Conservation (phyloP, 2,329 filamentous ascomycete genomes). For the Plectosphaerella plurivora region DNA sequence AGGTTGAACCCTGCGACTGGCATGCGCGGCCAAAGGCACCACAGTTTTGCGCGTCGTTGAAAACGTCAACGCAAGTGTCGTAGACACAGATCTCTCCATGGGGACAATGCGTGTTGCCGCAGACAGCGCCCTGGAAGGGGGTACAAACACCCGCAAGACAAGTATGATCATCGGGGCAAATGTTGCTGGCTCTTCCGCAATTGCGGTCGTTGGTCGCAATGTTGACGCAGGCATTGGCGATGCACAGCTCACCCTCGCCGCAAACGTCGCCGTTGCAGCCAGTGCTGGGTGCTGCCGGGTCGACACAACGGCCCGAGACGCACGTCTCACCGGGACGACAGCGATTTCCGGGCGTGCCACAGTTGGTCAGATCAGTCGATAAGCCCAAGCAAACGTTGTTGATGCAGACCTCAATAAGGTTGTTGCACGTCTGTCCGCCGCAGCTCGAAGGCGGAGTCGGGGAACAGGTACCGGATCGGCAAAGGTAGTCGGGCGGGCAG, state of each 20-base stretch:
- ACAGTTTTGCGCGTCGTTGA: background rate
- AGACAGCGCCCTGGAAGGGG: background rate
- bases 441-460: background rate
- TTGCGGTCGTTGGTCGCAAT: background rate
- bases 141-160: background rate
- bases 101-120: background rate
- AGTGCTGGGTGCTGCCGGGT: background rate
- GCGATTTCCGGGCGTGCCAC: background rate
- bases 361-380: slow-evolving; percentile 1
- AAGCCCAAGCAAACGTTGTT: background rate
- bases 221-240: background rate
- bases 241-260: background rate
- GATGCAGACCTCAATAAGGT: background rate
- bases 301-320: background rate
- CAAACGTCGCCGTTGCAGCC: background rate
- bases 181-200: background rate
- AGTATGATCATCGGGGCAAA: background rate
- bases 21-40: background rate
- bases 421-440: background rate
- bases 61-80: background rate
- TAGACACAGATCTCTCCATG: background rate
- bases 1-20: background rate
- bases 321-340: background rate
- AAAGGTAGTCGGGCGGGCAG: background rate
- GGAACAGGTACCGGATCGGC: background rate